Evolutionary conservation across 805 yeast species (phyloP).

Genomic region (Saccharomycopsis capsularis): DNA sequence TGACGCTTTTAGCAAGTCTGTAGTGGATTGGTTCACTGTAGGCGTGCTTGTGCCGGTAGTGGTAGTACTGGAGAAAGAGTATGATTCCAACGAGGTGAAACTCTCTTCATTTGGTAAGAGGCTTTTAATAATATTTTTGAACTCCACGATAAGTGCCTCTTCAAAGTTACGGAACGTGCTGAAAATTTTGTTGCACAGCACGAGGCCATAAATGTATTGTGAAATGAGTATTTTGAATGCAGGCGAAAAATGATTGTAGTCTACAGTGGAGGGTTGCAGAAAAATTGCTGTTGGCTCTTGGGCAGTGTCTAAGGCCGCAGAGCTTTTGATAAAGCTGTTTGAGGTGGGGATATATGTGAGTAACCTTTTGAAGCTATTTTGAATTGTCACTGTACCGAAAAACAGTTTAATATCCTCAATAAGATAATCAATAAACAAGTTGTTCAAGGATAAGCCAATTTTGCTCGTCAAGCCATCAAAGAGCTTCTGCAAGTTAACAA

Average conservation of each 20-base stretch:
- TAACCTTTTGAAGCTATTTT: conserved; percentile 35
- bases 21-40: background rate
- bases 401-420: conserved; percentile 56
- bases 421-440: conserved; percentile 48
- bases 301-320: background rate
- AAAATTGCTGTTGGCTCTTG: too few species aligned
- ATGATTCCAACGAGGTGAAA: background rate
- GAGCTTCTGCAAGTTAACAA: conserved; percentile 37
- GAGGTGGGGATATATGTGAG: conserved; percentile 25
- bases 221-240: conserved; percentile 37
- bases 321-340: conserved; percentile 24
- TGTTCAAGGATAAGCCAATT: conserved; percentile 63
- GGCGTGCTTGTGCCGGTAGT: background rate
- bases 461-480: conserved; percentile 50
- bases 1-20: too few species aligned
- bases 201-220: conserved; percentile 46
- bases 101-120: conserved; percentile 43
- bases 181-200: conserved; percentile 53
- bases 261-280: conserved; percentile 31
- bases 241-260: conserved; percentile 30
- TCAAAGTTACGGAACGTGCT: conserved; percentile 60
- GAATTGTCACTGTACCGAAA: conserved; percentile 45
- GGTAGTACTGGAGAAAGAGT: too few species aligned
- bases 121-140: conserved; percentile 62
- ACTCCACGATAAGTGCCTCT: conserved; percentile 59